Evolutionary conservation across 495 filamentous ascomycete genomes (phyloP).

Genomic region (Penicillium bialowiezense): DNA sequence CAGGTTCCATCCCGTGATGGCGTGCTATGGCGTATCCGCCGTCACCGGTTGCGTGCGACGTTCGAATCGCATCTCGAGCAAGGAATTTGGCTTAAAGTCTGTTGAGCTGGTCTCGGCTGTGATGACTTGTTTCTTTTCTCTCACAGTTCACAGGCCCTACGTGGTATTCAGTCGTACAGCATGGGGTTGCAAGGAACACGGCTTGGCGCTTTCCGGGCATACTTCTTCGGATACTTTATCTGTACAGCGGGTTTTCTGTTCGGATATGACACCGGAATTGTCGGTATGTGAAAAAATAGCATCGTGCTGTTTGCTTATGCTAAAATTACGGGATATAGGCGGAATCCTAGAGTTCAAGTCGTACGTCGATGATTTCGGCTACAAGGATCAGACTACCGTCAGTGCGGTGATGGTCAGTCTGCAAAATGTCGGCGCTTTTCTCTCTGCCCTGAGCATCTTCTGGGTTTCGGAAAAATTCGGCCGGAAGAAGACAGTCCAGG

Average conservation of each 20-base stretch:
- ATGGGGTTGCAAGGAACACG: constrained; percentile 24
- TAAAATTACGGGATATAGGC: constrained; percentile 5
- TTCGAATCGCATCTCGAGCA: not conserved
- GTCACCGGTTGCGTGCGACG: constrained; percentile 21
- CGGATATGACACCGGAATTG: constrained; percentile 30
- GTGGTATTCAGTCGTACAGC: not conserved
- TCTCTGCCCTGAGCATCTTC: constrained; percentile 39
- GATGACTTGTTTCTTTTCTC: not conserved
- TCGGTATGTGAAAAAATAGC: constrained; percentile 13
- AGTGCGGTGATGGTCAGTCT: constrained; percentile 28
- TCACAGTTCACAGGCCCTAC: not conserved
- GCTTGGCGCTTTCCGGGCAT: constrained; percentile 26
- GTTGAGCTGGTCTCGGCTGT: not conserved
- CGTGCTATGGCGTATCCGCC: constrained; percentile 28
- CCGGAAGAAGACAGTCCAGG: constrained; percentile 41
- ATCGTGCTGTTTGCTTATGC: not conserved
- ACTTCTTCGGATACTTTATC: constrained; percentile 28
- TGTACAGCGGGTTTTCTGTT: constrained; percentile 27
- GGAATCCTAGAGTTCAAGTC: constrained; percentile 24
- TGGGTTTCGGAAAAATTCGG: constrained; percentile 39
- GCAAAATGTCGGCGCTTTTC: constrained; percentile 29
- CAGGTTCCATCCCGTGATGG: constrained; percentile 9
- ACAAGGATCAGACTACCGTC: constrained; percentile 26
- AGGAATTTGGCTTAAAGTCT: constrained; percentile 1
- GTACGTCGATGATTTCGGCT: constrained; percentile 23